Evolutionary conservation across 176 grass and related monocot species (phyloP), one percentile per base, ranked within the genome.

Genomic region (Stipa capillata): DNA sequence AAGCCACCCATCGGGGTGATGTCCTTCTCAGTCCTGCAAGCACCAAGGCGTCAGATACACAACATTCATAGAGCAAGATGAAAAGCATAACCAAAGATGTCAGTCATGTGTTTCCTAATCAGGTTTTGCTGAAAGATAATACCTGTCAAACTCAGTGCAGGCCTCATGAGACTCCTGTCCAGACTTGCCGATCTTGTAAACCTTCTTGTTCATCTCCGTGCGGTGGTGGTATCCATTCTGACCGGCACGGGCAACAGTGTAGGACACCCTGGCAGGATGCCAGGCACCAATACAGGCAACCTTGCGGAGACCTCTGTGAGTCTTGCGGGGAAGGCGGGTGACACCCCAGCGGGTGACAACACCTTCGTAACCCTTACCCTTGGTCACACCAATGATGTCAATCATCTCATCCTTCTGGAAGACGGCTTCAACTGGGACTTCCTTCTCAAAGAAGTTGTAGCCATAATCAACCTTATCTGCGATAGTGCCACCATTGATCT

Each of bases 371-470:
- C 95, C 95, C 87, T 98, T 98, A 87, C 95, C 95, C 80, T 98
- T 98, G 23, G 92, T 98, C 9, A 98, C 95, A 70, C 95, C 95
- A 61, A 98, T 98, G 51, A 94, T 87, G 51, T 98, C 95, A 50
- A 98, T 92, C 92, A 93, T 92, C 73, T 98, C 95, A 77, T 98
- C 95, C 49, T 98, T 98, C 69, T 92, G 89, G 58, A 98, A 98
- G 25, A 98, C 90, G 0, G 92, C 92, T 25, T 98, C 92, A 41
- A 98, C 73, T 0, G 95, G 95, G 39, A 94, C 80, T 51, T 94
- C 87, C 79, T 98, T 94, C 73, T 98, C 95, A 36, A 98, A 98
- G 77, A 98, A 94, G 2, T 74, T 90, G 47, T 92, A 92, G 16
- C 92, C 89, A 60, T 85, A 94, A 76, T 98, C 95, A 37, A 98